Percentiles rank a stretch among this genome's conserved stretches.
Conservation (phyloP, 2,329 filamentous ascomycete species). For the Colletotrichum noveboracense region DNA sequence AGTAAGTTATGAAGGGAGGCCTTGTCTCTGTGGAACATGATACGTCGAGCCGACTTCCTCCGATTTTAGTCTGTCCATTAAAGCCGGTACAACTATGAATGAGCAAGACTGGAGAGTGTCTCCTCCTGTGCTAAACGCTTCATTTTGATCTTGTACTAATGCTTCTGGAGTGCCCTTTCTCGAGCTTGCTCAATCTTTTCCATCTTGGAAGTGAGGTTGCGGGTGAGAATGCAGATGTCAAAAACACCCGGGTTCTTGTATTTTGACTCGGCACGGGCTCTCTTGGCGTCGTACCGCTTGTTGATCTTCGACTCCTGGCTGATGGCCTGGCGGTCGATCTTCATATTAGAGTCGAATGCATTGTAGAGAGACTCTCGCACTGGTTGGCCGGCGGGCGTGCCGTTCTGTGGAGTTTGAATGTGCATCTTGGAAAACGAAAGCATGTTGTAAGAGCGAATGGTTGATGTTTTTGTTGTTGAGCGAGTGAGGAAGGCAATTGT, state of each 20-base stretch:
- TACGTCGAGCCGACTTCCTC: not conserved
- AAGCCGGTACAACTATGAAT: not conserved
- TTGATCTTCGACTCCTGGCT: not conserved
- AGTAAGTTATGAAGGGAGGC: not conserved
- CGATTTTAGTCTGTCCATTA: rapidly evolving
- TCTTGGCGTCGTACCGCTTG: not conserved
- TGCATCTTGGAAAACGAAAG: not conserved
- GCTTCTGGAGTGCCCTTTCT: not conserved
- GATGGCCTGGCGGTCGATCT: not conserved
- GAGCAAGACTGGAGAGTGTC: not conserved
- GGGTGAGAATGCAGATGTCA: not conserved
- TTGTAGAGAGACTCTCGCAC: not conserved
- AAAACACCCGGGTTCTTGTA: not conserved
- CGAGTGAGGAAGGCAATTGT: not conserved
- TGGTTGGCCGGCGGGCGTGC: not conserved
- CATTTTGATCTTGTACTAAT: not conserved
- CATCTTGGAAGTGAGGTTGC: not conserved
- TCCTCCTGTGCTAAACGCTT: not conserved
- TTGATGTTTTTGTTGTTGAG: not conserved
- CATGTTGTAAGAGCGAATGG: not conserved
- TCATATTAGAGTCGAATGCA: not conserved
- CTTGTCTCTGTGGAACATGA: rapidly evolving
- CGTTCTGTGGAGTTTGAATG: not conserved
- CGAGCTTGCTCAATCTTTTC: not conserved
- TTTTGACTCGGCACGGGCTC: not conserved